Conservation (phyloP, 2,329 filamentous ascomycete species). For the Fusarium tuaranense region DNA sequence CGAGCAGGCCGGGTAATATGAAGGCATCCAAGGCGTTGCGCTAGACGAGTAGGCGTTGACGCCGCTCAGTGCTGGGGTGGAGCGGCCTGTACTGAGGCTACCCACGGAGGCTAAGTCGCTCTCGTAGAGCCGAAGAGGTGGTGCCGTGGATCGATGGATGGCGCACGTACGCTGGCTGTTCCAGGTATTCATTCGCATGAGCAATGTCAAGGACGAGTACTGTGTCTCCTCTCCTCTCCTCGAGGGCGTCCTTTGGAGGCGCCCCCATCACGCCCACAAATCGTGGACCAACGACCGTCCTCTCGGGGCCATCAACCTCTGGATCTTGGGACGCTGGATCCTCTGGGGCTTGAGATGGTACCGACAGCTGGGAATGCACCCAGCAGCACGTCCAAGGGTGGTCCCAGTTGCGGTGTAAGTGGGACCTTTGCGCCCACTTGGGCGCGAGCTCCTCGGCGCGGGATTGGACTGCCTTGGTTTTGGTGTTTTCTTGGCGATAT, state of each 20-base stretch:
- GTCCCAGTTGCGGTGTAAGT: constrained; percentile 33
- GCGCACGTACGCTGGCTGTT: neutral
- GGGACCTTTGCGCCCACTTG: constrained; percentile 24
- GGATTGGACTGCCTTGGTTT: constrained; percentile 16
- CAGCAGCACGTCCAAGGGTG: constrained; percentile 37
- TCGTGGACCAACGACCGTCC: constrained; percentile 27
- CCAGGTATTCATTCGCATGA: neutral
- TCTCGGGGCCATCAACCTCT: constrained; percentile 31
- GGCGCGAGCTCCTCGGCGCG: neutral
- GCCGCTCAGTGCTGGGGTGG: constrained; percentile 43
- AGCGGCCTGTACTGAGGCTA: constrained; percentile 28
- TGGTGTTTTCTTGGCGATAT: constrained; percentile 12
- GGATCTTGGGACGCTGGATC: constrained; percentile 12
- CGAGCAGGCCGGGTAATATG: constrained; percentile 43
- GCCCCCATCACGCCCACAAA: constrained; percentile 1
- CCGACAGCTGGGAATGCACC: constrained; percentile 43
- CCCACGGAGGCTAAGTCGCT: constrained; percentile 22
- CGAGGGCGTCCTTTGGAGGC: constrained; percentile 1
- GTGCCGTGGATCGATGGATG: constrained; percentile 11
- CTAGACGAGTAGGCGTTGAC: constrained; percentile 44
- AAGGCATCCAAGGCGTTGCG: constrained; percentile 46
- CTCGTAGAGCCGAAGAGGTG: constrained; percentile 30
- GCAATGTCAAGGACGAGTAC: neutral
- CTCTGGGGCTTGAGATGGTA: constrained; percentile 25
- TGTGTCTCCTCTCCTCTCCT: neutral